Evolutionary conservation across 2,329 filamentous ascomycete species (phyloP).

Genomic region (Proliferodiscus dingleyae): DNA sequence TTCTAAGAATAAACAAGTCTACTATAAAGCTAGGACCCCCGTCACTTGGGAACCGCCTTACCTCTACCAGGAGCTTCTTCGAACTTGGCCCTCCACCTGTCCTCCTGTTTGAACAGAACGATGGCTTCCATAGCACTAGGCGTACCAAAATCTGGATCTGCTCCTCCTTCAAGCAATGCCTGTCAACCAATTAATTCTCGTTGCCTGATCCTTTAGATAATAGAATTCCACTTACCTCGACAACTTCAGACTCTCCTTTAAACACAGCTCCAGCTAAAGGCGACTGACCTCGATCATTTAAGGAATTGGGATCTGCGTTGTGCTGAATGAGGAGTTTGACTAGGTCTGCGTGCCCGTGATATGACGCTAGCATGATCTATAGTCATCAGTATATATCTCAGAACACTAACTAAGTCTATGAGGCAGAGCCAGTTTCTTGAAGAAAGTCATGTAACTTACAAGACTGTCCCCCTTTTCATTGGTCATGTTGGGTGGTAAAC

Average conservation of each 20-base stretch:
- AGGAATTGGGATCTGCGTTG: slow-evolving; percentile 60
- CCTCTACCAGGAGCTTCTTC: slow-evolving; percentile 44
- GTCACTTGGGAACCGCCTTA: slow-evolving; percentile 30
- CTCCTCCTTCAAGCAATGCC: slow-evolving; percentile 46
- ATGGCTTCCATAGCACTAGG: slow-evolving; percentile 47
- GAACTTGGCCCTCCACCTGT: slow-evolving; percentile 46
- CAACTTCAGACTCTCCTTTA: slow-evolving; percentile 62
- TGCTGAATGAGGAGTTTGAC: slow-evolving; percentile 56
- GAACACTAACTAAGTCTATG: not conserved
- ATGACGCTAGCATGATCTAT: slow-evolving; percentile 67
- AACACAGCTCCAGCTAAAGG: slow-evolving; percentile 68
- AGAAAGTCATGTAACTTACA: slow-evolving; percentile 39
- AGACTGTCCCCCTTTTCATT: slow-evolving; percentile 71
- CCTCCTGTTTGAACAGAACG: slow-evolving; percentile 48
- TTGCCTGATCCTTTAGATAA: not conserved
- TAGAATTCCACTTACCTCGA: slow-evolving; percentile 41
- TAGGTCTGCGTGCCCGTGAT: slow-evolving; percentile 60
- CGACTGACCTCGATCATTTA: slow-evolving; percentile 66
- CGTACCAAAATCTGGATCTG: slow-evolving; percentile 48
- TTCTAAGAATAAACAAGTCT: no score
- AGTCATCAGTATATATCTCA: not conserved
- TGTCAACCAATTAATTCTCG: slow-evolving; percentile 6
- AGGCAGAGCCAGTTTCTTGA: not conserved
- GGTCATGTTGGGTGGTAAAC: slow-evolving; percentile 64
- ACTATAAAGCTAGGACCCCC: no score